These are phyloP conservation scores for Taiozyma sp. DNA, from an alignment of 1,139 yeast species.

Conservation along the genomic window DNA sequence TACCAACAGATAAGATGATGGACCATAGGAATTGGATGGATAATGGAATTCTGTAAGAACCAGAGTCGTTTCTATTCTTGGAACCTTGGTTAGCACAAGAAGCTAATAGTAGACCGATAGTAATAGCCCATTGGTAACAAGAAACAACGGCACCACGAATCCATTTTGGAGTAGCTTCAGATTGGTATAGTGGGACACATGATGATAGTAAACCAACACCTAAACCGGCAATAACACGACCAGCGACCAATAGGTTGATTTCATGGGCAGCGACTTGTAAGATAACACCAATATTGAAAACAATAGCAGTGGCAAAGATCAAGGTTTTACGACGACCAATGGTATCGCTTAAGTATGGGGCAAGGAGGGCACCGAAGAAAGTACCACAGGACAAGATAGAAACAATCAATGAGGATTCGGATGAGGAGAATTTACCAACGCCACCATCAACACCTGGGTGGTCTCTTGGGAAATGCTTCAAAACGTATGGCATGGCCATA, in stretches of 20 bases:
- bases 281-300: slow-evolving; percentile 54
- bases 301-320: slow-evolving; percentile 43
- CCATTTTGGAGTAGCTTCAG: slow-evolving; percentile 65
- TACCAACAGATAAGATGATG: slow-evolving; percentile 47
- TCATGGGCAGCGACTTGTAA: slow-evolving; percentile 55
- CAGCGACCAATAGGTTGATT: slow-evolving; percentile 44
- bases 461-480: slow-evolving; percentile 33
- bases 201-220: slow-evolving; percentile 69
- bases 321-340: slow-evolving; percentile 55
- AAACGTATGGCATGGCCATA: slow-evolving; percentile 46
- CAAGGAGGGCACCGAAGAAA: slow-evolving; percentile 49
- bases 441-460: slow-evolving; percentile 13
- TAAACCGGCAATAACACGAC: slow-evolving; percentile 56
- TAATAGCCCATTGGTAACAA: slow-evolving; percentile 62
- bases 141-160: slow-evolving; percentile 65
- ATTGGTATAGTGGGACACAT: slow-evolving; percentile 59
- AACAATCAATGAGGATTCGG: slow-evolving; percentile 51
- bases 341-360: slow-evolving; percentile 52
- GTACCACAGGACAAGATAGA: slow-evolving; percentile 54
- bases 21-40: slow-evolving; percentile 52
- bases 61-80: slow-evolving; percentile 41
- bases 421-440: slow-evolving; percentile 38
- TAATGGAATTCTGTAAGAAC: slow-evolving; percentile 60
- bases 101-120: slow-evolving; percentile 64
- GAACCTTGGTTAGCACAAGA: slow-evolving; percentile 66